Evolutionary conservation across 1,284 basidiomycete species (phyloP), one percentile per base, ranked within the genome.

Genomic region (Ceratobasidium sp.): DNA sequence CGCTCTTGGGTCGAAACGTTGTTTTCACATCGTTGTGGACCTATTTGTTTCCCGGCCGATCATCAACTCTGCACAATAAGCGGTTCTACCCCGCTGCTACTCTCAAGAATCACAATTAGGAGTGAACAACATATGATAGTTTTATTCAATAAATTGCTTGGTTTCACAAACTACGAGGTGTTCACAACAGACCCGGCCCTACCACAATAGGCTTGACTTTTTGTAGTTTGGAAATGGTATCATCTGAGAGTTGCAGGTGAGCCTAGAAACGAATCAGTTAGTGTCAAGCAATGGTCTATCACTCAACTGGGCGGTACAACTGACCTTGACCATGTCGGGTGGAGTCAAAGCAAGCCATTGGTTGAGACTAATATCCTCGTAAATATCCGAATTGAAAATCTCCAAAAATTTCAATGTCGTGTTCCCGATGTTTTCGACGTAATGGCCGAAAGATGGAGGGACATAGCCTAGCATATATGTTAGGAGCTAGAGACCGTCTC

Each of bases 371-470:
- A 91, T 82, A 77, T 91, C 89, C 76, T 89, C 74, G 32, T 72
- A 76, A 80, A 61, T 79, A 85, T 86, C 81, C 0, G 87, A 83
- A 72, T 86, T 87, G 80, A 89, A 89, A 62, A 91, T 87, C 78
- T 91, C 89, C 48, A 91, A 82, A 80, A 84, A 90, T 73, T 81
- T 82, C 34, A 91, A 78, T 0, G 88, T 88, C 3, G 85, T 85
- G 76, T 89, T 87, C 8, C 89, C 89, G 18, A 83, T 87, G 77
- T 90, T 90, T 80, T 91, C 88, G 21, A 91, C 84, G 76, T 88
- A 91, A 77, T 91, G 89, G 2, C 86, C 87, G 78, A 85, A 85
- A 1, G 84, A 82, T 18, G 84, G 82, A 18, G 88, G 87, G 57
- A 89, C 84, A 74, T 88, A 89, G 4, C 43, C 43, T 45, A 18